Evolutionary conservation across 768 basidiomycete genomes (phyloP).

Genomic region (Mycena indigotica): DNA sequence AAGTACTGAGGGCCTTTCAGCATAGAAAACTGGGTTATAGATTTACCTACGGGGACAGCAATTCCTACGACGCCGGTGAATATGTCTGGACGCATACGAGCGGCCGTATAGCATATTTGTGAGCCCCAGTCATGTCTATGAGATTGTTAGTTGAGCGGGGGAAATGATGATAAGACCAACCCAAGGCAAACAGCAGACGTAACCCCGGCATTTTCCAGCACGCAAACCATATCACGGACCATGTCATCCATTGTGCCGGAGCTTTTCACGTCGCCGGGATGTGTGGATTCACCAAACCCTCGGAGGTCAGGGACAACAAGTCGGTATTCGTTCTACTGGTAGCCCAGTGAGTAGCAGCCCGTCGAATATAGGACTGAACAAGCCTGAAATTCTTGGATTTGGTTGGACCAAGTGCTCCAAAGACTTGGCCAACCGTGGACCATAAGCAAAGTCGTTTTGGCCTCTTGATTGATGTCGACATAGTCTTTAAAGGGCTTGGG

Average conservation of each 20-base stretch:
- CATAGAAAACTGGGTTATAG: background rate
- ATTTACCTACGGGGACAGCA: conserved; percentile 54
- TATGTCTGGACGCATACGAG: conserved; percentile 65
- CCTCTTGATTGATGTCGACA: conserved; percentile 59
- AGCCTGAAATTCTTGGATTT: conserved; percentile 67
- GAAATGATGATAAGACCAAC: conserved; percentile 32
- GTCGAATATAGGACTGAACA: background rate
- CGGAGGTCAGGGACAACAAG: conserved; percentile 65
- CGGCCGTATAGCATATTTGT: conserved; percentile 67
- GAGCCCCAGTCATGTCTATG: conserved; percentile 78
- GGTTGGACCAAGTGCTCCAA: conserved; percentile 75
- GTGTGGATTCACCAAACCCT: conserved; percentile 69
- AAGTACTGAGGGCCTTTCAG: conserved; percentile 51
- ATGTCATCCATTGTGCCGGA: conserved; percentile 65
- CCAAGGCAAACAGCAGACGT: conserved; percentile 61
- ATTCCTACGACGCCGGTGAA: conserved; percentile 60
- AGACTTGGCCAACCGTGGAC: conserved; percentile 81
- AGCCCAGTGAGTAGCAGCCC: background rate
- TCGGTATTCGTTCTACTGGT: conserved; percentile 55
- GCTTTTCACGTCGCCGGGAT: conserved; percentile 61
- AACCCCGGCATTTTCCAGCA: conserved; percentile 55
- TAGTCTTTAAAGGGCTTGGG: conserved; percentile 49
- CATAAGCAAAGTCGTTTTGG: conserved; percentile 58
- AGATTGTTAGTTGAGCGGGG: background rate
- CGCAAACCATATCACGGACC: conserved; percentile 63